Conservation (phyloP, 192 early-diverging fungal genomes). For the Chytriomyces sp. region DNA sequence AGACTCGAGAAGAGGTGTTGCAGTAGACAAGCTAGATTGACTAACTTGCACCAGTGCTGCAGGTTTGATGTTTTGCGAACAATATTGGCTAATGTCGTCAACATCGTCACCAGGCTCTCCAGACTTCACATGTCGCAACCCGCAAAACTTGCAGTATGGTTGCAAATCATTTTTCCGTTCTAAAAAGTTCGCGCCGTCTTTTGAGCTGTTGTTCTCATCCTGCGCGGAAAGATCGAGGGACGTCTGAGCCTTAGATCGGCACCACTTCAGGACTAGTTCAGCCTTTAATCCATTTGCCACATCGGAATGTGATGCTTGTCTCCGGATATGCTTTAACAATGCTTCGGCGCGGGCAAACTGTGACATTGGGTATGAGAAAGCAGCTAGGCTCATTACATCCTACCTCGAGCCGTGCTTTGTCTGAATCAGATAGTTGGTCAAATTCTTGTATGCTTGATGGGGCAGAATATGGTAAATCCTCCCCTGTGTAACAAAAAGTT, state of each 20-base stretch:
- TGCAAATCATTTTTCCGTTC: background rate
- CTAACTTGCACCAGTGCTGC: background rate
- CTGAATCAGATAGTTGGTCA: too few species aligned
- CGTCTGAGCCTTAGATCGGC: background rate
- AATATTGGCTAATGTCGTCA: background rate
- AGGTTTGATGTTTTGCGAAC: background rate
- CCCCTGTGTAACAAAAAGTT: too few species aligned
- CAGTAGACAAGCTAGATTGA: background rate
- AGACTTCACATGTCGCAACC: background rate
- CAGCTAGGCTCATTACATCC: too few species aligned
- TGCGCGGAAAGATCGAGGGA: background rate
- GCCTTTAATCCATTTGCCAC: background rate
- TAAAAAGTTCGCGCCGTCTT: background rate
- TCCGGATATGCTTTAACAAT: background rate
- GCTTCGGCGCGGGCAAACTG: too few species aligned
- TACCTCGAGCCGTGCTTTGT: too few species aligned
- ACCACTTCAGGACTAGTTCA: background rate
- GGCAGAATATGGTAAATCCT: too few species aligned
- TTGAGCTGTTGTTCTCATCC: background rate
- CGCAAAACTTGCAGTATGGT: conserved; percentile 15
- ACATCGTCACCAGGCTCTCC: background rate
- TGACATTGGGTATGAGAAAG: too few species aligned
- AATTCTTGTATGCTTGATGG: too few species aligned
- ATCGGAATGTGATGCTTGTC: background rate
- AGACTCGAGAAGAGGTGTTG: background rate